Base-by-base conservation (phyloP, 1,139 yeast genomes). In the Magnusiomyces fungicola region DNA sequence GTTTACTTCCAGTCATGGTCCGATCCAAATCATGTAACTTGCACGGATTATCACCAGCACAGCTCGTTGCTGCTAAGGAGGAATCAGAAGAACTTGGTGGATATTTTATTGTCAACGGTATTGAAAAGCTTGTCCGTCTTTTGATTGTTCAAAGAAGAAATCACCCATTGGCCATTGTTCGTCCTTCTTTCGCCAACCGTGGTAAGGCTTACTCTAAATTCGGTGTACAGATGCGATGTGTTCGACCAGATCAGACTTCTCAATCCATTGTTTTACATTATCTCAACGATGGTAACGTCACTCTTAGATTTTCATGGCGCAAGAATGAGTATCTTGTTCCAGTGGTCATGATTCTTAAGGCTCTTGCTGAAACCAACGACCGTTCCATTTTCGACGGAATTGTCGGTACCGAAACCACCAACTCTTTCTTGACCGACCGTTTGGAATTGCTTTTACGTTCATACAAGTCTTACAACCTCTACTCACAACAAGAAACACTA, bases 61-160 rank as follows among this genome's bases (percentile, higher is more conserved):
- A 89, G 59, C 73, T 94, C 58, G 94, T 92, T 16, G 70, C 75
- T 23, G 75, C 73, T 52, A 83, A 83, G 64, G 99, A 92, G 69
- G 98, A 94, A 68, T 78, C 89, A 41, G 98, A 94, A 66, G 99
- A 92, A 67, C 72, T 89, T 55, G 98, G 99, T 55, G 99, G 98
- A 33, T 92, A 92, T 68, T 92, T 94, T 66, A 79, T 92, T 58
- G 92, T 92, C 53, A 92, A 92, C 65, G 99, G 98, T 73, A 89
- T 90, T 60, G 99, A 92, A 68, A 94, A 92, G 69, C 75, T 92
- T 61, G 81, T 92, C 61, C 87, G 98, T 71, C 88, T 92, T 97
- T 79, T 94, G 68, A 89, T 92, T 73, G 97, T 92, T 21, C 98
- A 92, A 71, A 83, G 97, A 69, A 79, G 98, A 69, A 92, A 94